Evolutionary conservation across 192 early-diverging fungal genomes (phyloP).

Genomic region (Piromyces finnis): DNA sequence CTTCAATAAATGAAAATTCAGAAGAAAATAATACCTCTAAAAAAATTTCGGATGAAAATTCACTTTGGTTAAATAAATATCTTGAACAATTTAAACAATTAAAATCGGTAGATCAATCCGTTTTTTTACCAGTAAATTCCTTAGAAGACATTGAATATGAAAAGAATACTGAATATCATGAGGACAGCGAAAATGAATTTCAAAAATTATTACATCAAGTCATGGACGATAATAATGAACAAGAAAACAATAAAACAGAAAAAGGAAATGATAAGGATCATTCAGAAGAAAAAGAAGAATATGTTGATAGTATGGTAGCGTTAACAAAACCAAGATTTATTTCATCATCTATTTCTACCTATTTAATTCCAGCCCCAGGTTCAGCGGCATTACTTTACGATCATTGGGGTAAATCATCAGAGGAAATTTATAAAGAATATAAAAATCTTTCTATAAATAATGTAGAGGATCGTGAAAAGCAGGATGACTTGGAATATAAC

Average conservation of each 20-base stretch:
- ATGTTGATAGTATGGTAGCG: background rate
- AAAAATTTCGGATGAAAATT: background rate
- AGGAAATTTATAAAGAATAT: background rate
- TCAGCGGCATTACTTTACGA: background rate
- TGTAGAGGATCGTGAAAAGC: too few relatives aligned
- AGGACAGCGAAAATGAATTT: background rate
- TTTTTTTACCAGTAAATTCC: background rate
- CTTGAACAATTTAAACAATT: background rate
- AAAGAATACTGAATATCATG: background rate
- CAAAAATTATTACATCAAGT: too few relatives aligned
- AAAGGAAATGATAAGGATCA: background rate
- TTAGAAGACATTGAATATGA: background rate
- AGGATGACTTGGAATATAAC: too few relatives aligned
- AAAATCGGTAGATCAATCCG: background rate
- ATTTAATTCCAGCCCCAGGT: background rate
- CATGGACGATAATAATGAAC: too few relatives aligned
- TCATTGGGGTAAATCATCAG: background rate
- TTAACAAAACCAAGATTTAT: background rate
- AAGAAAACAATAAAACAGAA: background rate
- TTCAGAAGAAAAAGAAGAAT: background rate
- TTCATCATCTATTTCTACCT: background rate
- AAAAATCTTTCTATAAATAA: background rate
- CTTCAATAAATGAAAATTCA: too few relatives aligned
- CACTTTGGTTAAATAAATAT: background rate
- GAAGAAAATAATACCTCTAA: too few relatives aligned